Conservation (phyloP, 192 early-diverging fungal species). For the Globomyces pollinis-pini region DNA sequence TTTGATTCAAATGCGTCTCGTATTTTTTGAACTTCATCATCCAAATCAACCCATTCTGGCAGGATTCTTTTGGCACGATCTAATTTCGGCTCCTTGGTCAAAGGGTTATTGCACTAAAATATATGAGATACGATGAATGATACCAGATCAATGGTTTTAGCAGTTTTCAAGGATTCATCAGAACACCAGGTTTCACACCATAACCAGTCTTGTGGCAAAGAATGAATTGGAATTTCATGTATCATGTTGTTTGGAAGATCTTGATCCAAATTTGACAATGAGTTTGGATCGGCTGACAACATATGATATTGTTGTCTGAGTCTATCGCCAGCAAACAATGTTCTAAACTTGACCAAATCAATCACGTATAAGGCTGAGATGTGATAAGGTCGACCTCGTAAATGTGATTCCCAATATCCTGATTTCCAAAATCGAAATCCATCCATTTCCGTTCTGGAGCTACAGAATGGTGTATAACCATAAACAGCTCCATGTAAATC, state of each 20-base stretch:
- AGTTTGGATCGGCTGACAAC: conserved; percentile 77
- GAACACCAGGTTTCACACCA: conserved; percentile 99
- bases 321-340: conserved; percentile 87
- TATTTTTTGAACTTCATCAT: conserved; percentile 41
- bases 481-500: conserved; percentile 92
- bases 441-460: conserved; percentile 87
- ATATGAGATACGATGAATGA: too few relatives aligned
- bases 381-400: conserved; percentile 85
- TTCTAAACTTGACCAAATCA: conserved; percentile 87
- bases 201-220: conserved; percentile 93
- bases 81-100: conserved; percentile 98
- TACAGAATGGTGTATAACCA: conserved; percentile 94
- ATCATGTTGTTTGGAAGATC: conserved; percentile 98
- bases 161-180: conserved; percentile 68
- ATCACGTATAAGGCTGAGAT: conserved; percentile 92
- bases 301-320: conserved; percentile 89
- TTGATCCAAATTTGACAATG: conserved; percentile 93
- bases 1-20: too few relatives aligned
- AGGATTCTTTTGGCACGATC: conserved; percentile 84
- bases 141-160: conserved; percentile 96
- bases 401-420: conserved; percentile 90
- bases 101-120: conserved; percentile 89
- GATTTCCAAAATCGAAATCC: conserved; percentile 96
- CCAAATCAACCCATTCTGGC: conserved; percentile 89
- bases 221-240: conserved; percentile 81